Evolutionary conservation across 2,329 filamentous ascomycete genomes (phyloP), one percentile per base, ranked within the genome.

Genomic region (Fusarium caatingaense): DNA sequence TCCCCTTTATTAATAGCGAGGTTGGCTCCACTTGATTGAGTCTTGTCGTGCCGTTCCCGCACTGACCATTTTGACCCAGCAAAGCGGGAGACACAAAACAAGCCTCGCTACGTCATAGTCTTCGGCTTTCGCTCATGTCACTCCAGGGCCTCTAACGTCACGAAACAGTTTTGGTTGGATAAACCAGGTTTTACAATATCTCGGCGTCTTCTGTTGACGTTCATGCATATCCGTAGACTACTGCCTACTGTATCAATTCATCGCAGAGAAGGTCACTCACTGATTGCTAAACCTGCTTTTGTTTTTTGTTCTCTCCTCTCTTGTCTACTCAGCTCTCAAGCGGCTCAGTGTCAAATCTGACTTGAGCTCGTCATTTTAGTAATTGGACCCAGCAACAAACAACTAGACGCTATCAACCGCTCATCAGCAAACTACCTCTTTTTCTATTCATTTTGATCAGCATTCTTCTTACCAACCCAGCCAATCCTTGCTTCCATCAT

Each of bases 401-500:
- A 28, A 16, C 15, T 27, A 20, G 46, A 42, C 40, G 37, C 53
- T 41, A 34, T 50, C 56, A 62, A 60, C 50, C 50, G 21, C 40
- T 41, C 62, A 64, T 71, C 54, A 50, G 40, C 67, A 60, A 70
- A 47, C 64, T 51, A 51, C 58, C 48, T 28, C 53, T 55, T 45
- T 59, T 46, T 56, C 45, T 60, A 32, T 50, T 54, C 57, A 51
- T 63, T 56, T 44, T 69, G 56, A 72, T 71, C 66, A 64, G 50
- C 56, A 44, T 32, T 63, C 28, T 49, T 40, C 32, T 37, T 27
- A 7, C 23, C 25, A 25, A 20, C 21, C 32, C 37, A 28, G 56
- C 69, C 69, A 70, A 72, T 72, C 69, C 58, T 53, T 56, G 55
- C 23, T 37, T 42, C 28, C 41, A 50, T 40, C 20, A 47, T 44